Evolutionary conservation across 257 asterid genomes (phyloP).

Genomic region (Knoxia roxburghii): DNA sequence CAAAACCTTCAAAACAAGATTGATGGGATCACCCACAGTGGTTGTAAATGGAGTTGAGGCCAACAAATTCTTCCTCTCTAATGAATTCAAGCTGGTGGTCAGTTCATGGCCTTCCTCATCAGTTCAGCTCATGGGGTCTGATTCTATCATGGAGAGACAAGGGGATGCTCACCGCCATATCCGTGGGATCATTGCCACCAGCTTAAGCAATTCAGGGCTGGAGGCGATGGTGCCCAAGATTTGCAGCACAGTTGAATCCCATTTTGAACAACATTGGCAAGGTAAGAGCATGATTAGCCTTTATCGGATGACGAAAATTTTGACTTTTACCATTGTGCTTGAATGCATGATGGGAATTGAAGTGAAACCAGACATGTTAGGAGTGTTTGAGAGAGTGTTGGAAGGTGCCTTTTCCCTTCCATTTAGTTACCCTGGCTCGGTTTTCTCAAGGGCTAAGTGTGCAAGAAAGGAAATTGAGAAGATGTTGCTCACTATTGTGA

Average conservation of each 20-base stretch:
- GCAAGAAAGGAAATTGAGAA: constrained; percentile 55
- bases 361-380: constrained; percentile 48
- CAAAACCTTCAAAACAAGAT: constrained; percentile 59
- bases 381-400: constrained; percentile 57
- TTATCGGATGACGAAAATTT: constrained; percentile 35
- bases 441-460: constrained; percentile 59
- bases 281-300: constrained; percentile 39
- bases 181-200: constrained; percentile 63
- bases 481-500: constrained; percentile 43
- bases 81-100: constrained; percentile 74
- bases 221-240: constrained; percentile 60
- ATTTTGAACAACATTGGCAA: constrained; percentile 40
- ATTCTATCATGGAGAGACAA: constrained; percentile 81
- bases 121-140: constrained; percentile 72
- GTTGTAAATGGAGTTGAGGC: constrained; percentile 83
- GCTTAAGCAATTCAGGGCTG: constrained; percentile 44
- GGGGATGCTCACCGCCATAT: constrained; percentile 65
- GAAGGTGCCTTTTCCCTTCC: constrained; percentile 77
- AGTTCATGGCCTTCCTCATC: constrained; percentile 94
- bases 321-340: constrained; percentile 63
- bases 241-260: constrained; percentile 38
- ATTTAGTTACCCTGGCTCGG: constrained; percentile 50
- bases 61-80: constrained; percentile 70
- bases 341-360: constrained; percentile 74
- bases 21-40: constrained; percentile 77